These are phyloP conservation scores for Ogataea henricii DNA, from an alignment of 805 yeast genomes.

Conservation along the genomic window DNA sequence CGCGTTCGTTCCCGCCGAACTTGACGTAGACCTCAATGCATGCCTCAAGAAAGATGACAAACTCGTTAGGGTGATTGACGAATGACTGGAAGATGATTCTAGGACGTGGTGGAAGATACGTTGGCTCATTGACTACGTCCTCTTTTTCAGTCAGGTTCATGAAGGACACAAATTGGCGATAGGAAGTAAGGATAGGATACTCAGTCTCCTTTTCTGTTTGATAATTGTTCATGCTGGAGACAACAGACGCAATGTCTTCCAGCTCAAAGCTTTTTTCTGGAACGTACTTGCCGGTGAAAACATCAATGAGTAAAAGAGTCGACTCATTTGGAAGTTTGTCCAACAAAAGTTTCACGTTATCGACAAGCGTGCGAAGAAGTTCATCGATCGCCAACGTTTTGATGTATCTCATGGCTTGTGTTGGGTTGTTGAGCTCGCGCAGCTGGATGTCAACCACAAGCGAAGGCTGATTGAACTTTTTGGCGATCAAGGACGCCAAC, in stretches of 20 bases:
- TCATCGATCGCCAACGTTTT: slow-evolving; percentile 75
- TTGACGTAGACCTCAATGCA: slow-evolving; percentile 76
- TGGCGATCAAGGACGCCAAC: slow-evolving; percentile 71
- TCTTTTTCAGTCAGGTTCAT: slow-evolving; percentile 28
- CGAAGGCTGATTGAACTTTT: slow-evolving; percentile 70
- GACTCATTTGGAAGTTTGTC: slow-evolving; percentile 76
- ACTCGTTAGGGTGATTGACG: slow-evolving; percentile 81
- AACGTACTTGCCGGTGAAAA: slow-evolving; percentile 82
- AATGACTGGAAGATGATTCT: slow-evolving; percentile 84
- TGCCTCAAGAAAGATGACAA: slow-evolving; percentile 91
- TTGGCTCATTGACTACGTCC: slow-evolving; percentile 44
- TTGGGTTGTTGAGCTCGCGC: slow-evolving; percentile 61
- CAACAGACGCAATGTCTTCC: slow-evolving; percentile 16
- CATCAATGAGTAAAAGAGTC: slow-evolving; percentile 77
- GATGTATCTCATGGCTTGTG: slow-evolving; percentile 63
- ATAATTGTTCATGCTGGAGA: slow-evolving; percentile 5
- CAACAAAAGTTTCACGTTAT: slow-evolving; percentile 58
- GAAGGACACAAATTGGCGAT: slow-evolving; percentile 42
- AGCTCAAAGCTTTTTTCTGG: slow-evolving; percentile 39
- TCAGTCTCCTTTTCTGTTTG: slow-evolving; percentile 7
- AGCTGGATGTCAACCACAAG: slow-evolving; percentile 75
- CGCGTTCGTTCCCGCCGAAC: slow-evolving; percentile 70
- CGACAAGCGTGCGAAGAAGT: slow-evolving; percentile 61
- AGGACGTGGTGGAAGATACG: slow-evolving; percentile 91
- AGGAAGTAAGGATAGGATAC: slow-evolving; percentile 58